Conservation (phyloP, 2,329 filamentous ascomycete species). For the Penicillium sp. region DNA sequence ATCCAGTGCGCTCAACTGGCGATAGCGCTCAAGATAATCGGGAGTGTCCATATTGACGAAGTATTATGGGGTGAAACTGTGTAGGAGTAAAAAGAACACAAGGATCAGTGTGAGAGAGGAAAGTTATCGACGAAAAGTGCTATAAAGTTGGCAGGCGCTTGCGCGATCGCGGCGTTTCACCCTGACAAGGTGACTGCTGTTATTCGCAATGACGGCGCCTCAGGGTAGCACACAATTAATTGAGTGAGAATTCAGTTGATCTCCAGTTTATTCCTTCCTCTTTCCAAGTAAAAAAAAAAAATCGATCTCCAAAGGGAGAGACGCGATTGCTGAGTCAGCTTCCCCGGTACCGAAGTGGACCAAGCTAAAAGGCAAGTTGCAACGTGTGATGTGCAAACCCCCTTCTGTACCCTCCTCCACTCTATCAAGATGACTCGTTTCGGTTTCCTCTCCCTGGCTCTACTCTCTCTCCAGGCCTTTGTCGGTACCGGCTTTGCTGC, state of each 20-base stretch:
- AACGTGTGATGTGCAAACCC: constrained; percentile 26
- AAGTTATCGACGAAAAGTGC: constrained; percentile 1
- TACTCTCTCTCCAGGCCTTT: constrained; percentile 68
- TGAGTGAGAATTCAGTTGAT: not conserved
- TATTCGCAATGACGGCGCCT: not conserved
- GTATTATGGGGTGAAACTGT: not conserved
- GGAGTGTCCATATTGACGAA: constrained; percentile 31
- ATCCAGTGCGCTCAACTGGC: constrained; percentile 44
- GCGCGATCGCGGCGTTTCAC: constrained; percentile 17
- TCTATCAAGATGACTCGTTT: constrained; percentile 66
- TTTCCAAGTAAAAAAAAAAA: constrained; percentile 13
- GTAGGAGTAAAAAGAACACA: constrained; percentile 3
- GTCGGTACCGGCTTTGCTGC: constrained; percentile 61
- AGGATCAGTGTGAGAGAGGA: not conserved
- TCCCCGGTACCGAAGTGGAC: constrained; percentile 30
- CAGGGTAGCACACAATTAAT: not conserved
- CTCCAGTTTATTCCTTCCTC: constrained; percentile 2
- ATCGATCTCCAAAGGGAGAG: constrained; percentile 7
- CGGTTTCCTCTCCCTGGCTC: constrained; percentile 68
- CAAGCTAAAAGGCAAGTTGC: constrained; percentile 23
- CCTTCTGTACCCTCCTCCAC: constrained; percentile 14
- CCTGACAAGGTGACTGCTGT: not conserved
- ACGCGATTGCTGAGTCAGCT: constrained; percentile 21
- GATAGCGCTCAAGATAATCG: constrained; percentile 44
- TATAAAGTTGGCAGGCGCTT: constrained; percentile 16